Evolutionary conservation across 805 yeast species (phyloP), one percentile per base, ranked within the genome.

Genomic region (Pichia pseudocactophila): DNA sequence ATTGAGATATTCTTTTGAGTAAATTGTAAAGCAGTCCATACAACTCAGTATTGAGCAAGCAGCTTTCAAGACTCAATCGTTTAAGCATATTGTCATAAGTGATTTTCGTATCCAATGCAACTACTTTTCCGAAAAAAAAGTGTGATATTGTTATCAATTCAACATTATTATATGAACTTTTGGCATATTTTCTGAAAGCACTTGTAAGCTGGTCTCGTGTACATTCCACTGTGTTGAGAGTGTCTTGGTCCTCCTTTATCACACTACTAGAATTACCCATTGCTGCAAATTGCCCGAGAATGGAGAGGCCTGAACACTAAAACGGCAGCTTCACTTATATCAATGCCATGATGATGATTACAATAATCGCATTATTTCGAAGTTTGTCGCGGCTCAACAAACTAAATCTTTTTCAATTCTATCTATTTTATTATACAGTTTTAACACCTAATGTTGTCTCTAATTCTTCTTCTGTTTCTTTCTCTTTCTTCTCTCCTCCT

Each of bases 401-500:
- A n/a, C n/a, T n/a, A n/a, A n/a, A n/a, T n/a, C n/a, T n/a, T n/a
- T n/a, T n/a, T n/a, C n/a, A n/a, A n/a, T n/a, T n/a, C n/a, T n/a
- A n/a, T n/a, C n/a, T n/a, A n/a, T n/a, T n/a, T n/a, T n/a, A n/a
- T n/a, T n/a, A n/a, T n/a, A n/a, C n/a, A n/a, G 8, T 8, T 22
- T 22, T 8, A 6, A 22, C 25, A 6, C 8, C 25, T 22, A 8
- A 22, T 19, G 4, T 17, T 15, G 17, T 15, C 4, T 34, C 17
- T 32, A 11, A 17, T 30, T 10, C n/a, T n/a, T 35, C 8, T 52
- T 52, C 43, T 57, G 54, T 46, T 50, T 36, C 34, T 74, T 71
- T 50, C 95, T 74, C 62, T 88, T 95, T 36, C 76, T 70, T 66
- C 92, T 63, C 43, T 92, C 74, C 60, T 80, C 72, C 57, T 81